Conservation (phyloP, 2,329 filamentous ascomycete genomes). For the Nemania sp. region DNA sequence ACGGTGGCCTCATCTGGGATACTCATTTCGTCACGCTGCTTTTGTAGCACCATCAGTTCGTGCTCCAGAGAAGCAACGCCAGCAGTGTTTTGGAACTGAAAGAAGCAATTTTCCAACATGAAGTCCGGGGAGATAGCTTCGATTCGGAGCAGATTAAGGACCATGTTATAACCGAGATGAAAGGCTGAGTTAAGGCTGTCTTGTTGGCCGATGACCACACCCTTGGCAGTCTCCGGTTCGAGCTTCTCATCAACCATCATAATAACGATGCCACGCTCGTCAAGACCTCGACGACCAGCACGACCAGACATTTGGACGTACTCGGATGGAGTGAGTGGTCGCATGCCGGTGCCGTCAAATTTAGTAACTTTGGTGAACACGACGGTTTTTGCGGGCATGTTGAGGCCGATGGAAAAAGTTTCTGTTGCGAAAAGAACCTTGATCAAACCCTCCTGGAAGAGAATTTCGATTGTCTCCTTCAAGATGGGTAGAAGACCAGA, state of each 20-base stretch:
- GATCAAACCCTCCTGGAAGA: conserved; percentile 97
- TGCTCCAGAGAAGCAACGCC: conserved; percentile 83
- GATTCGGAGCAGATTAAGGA: conserved; percentile 93
- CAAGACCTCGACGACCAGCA: conserved; percentile 93
- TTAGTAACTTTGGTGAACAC: conserved; percentile 98
- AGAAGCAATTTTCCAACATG: conserved; percentile 98
- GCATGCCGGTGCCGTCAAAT: conserved; percentile 79
- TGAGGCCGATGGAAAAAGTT: conserved; percentile 96
- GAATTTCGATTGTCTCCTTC: conserved; percentile 97
- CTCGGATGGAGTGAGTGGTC: conserved; percentile 90
- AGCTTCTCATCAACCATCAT: conserved; percentile 99
- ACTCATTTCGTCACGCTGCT: conserved; percentile 69
- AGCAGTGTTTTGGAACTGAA: conserved; percentile 95
- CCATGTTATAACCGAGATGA: conserved; percentile 98
- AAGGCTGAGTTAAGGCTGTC: conserved; percentile 98
- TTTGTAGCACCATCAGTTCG: conserved; percentile 77
- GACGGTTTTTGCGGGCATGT: conserved; percentile 99
- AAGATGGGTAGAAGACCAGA: conserved; percentile 92
- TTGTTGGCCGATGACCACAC: conserved; percentile 94
- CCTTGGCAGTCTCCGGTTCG: conserved; percentile 90
- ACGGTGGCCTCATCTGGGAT: conserved; percentile 88
- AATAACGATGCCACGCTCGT: conserved; percentile 97
- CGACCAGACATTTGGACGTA: conserved; percentile 99
- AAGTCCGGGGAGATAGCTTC: conserved; percentile 98
- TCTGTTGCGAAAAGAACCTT: conserved; percentile 98